A percentile compares a stretch with the other conserved stretches of the same genome.
Evolutionary conservation across 495 filamentous ascomycete genomes (phyloP).

Genomic region (Penicillium antarcticum): DNA sequence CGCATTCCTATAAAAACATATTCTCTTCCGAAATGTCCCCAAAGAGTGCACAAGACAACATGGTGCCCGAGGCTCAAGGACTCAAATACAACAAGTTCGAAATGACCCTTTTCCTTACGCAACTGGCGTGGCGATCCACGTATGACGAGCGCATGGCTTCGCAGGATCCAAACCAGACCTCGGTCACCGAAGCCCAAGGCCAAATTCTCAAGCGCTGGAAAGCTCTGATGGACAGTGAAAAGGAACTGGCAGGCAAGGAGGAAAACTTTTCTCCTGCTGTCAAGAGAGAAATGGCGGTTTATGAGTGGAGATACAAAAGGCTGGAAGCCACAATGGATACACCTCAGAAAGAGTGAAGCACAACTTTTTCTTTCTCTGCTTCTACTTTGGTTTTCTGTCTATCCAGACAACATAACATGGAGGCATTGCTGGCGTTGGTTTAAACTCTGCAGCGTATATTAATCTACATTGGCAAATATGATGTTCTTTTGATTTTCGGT

Average conservation of each 20-base stretch:
- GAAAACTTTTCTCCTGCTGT: slow-evolving; percentile 29
- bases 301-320: slow-evolving; percentile 37
- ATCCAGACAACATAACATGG: slow-evolving; percentile 5
- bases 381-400: not conserved
- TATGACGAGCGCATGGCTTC: slow-evolving; percentile 36
- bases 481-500: slow-evolving; percentile 1
- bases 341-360: slow-evolving; percentile 3
- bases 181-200: slow-evolving; percentile 37
- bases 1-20: not conserved
- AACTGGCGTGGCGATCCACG: slow-evolving; percentile 38
- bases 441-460: slow-evolving; percentile 14
- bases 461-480: slow-evolving; percentile 1
- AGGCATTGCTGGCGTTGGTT: slow-evolving; percentile 33
- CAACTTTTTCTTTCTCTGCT: slow-evolving; percentile 8
- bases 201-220: slow-evolving; percentile 40
- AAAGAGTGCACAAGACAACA: slow-evolving; percentile 22
- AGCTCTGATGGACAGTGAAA: slow-evolving; percentile 34
- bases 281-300: slow-evolving; percentile 36
- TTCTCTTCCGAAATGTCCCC: slow-evolving; percentile 20
- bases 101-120: slow-evolving; percentile 41
- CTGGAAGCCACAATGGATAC: slow-evolving; percentile 33
- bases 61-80: slow-evolving; percentile 37
- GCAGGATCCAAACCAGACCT: slow-evolving; percentile 32
- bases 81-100: slow-evolving; percentile 42
- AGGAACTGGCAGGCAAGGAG: slow-evolving; percentile 36